Percentiles rank a stretch among this genome's conserved stretches.
Evolutionary conservation across 805 yeast species (phyloP).

Genomic region (Yamadazyma paraphyllophila): DNA sequence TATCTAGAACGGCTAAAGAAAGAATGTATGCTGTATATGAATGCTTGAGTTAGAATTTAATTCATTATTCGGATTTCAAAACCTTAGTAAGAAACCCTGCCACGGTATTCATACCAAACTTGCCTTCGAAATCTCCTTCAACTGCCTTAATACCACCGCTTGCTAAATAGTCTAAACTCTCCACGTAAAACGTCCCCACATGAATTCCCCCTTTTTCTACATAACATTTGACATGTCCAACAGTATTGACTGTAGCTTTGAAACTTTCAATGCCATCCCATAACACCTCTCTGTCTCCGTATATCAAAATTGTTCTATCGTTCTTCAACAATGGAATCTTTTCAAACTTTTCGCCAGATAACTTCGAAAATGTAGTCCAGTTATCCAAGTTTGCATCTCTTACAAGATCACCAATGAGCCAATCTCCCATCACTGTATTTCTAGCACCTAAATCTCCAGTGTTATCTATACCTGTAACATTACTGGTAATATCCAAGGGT

Average conservation of each 20-base stretch:
- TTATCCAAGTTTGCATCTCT: constrained; percentile 10
- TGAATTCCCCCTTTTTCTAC: constrained; percentile 36
- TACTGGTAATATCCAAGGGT: constrained; percentile 26
- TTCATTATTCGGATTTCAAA: too few relatives aligned
- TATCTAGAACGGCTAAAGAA: not conserved
- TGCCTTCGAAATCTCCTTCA: constrained; percentile 23
- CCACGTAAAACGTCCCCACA: constrained; percentile 33
- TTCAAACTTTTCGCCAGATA: constrained; percentile 23
- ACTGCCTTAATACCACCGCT: constrained; percentile 22
- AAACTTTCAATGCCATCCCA: constrained; percentile 29
- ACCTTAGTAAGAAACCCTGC: constrained; percentile 6
- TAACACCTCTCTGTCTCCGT: constrained; percentile 35
- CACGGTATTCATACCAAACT: constrained; percentile 12
- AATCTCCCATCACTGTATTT: constrained; percentile 29
- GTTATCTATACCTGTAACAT: constrained; percentile 15
- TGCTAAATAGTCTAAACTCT: constrained; percentile 30
- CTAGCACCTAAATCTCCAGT: constrained; percentile 34
- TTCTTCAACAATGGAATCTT: constrained; percentile 25
- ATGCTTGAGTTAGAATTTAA: too few relatives aligned
- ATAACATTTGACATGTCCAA: constrained; percentile 19
- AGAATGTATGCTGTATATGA: too few relatives aligned
- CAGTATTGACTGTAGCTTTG: constrained; percentile 17
- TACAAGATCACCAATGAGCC: constrained; percentile 23
- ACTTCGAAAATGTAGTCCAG: constrained; percentile 23
- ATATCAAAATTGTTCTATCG: constrained; percentile 21